These are phyloP conservation scores for Pseudevernia furfuracea DNA, from an alignment of 495 filamentous ascomycete genomes.

Conservation along the genomic window DNA sequence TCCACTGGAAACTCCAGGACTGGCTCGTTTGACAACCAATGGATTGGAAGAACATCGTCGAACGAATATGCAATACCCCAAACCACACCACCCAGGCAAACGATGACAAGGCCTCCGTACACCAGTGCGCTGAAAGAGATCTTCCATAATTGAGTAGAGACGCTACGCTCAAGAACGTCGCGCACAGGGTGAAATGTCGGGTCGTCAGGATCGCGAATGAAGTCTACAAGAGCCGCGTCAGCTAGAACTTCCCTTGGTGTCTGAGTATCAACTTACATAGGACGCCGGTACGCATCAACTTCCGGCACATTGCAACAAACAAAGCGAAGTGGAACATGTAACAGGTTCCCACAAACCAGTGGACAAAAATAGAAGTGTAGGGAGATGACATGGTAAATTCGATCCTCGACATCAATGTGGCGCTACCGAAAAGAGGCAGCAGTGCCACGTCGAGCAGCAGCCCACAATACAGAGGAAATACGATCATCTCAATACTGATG, in stretches of 20 bases:
- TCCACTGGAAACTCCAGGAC: conserved; percentile 93
- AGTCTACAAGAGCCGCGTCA: conserved; percentile 50
- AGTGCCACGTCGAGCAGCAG: conserved; percentile 82
- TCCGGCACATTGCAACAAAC: conserved; percentile 98
- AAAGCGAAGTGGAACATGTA: conserved; percentile 99
- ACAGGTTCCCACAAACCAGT: conserved; percentile 98
- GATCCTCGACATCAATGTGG: conserved; percentile 65
- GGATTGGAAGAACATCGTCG: conserved; percentile 72
- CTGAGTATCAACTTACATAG: conserved; percentile 55
- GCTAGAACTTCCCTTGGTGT: conserved; percentile 15
- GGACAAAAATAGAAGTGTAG: conserved; percentile 83
- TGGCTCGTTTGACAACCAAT: conserved; percentile 84
- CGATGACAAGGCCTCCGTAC: conserved; percentile 84
- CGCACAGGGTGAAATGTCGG: conserved; percentile 96
- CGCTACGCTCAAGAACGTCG: conserved; percentile 89
- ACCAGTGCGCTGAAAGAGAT: conserved; percentile 93
- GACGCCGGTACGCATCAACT: conserved; percentile 89
- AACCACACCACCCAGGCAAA: conserved; percentile 91
- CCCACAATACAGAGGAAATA: conserved; percentile 93
- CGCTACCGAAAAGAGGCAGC: conserved; percentile 76
- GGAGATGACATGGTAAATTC: conserved; percentile 68
- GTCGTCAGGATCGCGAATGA: conserved; percentile 97
- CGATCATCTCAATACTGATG: conserved; percentile 98
- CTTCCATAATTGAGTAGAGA: conserved; percentile 89
- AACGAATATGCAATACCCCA: conserved; percentile 71